Base-by-base conservation (phyloP, 345 rosid genomes). In the Stellera chamaejasme region DNA sequence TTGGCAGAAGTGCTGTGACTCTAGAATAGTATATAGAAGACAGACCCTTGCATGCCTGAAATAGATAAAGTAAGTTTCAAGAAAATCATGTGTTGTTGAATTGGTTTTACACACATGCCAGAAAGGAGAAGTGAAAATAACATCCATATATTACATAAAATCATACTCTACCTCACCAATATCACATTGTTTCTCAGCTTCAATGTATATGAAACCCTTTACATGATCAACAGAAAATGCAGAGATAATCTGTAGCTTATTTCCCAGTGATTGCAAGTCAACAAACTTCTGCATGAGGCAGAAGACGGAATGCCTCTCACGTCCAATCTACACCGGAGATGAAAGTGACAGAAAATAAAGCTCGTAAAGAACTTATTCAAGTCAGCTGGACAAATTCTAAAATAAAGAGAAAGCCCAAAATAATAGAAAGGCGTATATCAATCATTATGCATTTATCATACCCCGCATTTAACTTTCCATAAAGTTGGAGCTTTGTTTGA, bases 401-500 rank as follows among this genome's bases (percentile, higher is more conserved):
- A 13, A 13, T 48, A 6, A 4, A 3, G 5, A 48, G 13, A 58
- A 28, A 19, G 23, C 23, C 39, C 53, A 15, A 58, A 58, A 14
- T 25, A 27, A 8, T 23, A 47, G 42, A 28, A 28, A 44, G 27
- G 39, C 13, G 28, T 45, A 43, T 43, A 3, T 27, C 5, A 27
- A 28, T 3, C 3, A 27, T 48, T 43, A 26, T 16, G 43, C 13
- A 61, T 16, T 15, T 14, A 63, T 46, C 75, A 62, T 82, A 93
- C 97, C 87, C 64, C 61, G 73, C 99, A 93, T 75, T 93, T 93
- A 59, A 93, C 84, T 78, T 89, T 89, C 97, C 99, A 93, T 50
- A 85, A 60, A 7, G 67, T 72, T 51, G 97, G 96, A 59, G 81
- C 94, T 66, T 70, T 74, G 48, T 70, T 13, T 45, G 78, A 73